Evolutionary conservation across 805 yeast species (phyloP).

Genomic region (Phaffomyces antillensis): DNA sequence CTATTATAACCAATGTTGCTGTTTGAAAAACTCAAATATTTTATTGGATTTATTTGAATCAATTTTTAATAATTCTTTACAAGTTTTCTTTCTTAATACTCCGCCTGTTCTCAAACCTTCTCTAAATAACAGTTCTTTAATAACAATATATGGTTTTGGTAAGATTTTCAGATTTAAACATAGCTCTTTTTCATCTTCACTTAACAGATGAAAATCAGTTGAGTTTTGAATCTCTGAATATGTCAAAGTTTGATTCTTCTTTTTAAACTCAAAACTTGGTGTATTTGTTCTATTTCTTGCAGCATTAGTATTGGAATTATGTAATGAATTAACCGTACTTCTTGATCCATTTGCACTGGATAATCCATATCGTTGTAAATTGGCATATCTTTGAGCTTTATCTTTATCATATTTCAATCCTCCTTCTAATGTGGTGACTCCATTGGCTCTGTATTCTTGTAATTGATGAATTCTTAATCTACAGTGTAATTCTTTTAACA

Average conservation of each 20-base stretch:
- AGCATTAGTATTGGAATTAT: slow-evolving; percentile 12
- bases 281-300: slow-evolving; percentile 12
- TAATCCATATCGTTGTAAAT: slow-evolving; percentile 46
- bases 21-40: slow-evolving; percentile 86
- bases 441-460: slow-evolving; percentile 90
- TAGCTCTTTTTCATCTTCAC: slow-evolving; percentile 80
- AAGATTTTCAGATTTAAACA: slow-evolving; percentile 78
- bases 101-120: slow-evolving; percentile 87
- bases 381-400: slow-evolving; percentile 58
- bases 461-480: slow-evolving; percentile 79
- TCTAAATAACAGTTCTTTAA: slow-evolving; percentile 82
- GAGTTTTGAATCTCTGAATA: slow-evolving; percentile 70
- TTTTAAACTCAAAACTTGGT: slow-evolving; percentile 13
- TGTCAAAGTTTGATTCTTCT: slow-evolving; percentile 36
- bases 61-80: slow-evolving; percentile 76
- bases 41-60: slow-evolving; percentile 83
- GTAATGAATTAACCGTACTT: slow-evolving; percentile 27
- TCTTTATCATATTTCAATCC: slow-evolving; percentile 88
- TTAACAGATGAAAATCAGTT: slow-evolving; percentile 73
- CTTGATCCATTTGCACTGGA: slow-evolving; percentile 24
- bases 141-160: slow-evolving; percentile 92
- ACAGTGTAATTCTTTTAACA: slow-evolving; percentile 69
- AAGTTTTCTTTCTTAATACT: slow-evolving; percentile 68
- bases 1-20: slow-evolving; percentile 72
- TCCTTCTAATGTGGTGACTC: slow-evolving; percentile 74